Base-by-base conservation (phyloP, 805 yeast genomes). In the Starmerella floricola region DNA sequence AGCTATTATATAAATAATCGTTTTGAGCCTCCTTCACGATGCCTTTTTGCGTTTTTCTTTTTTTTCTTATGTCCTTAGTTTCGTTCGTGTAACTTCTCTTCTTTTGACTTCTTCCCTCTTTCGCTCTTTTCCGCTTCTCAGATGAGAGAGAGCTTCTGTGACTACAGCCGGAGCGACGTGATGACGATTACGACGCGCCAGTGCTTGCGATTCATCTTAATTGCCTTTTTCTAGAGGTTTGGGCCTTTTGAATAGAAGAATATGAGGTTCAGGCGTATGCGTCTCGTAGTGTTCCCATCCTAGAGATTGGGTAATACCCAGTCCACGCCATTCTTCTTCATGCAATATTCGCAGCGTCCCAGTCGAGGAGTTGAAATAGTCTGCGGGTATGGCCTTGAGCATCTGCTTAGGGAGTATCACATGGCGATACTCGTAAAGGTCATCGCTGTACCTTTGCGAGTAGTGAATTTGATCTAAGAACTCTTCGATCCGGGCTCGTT, bases 221-320 rank as follows among this genome's bases (percentile, higher is more conserved):
- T 12, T 15, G 30, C 5, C n/a, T 31, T 45, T 47, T 36, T 44
- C 48, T 17, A 44, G 44, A 8, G 46, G 48, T 29, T 46, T 37
- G 31, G 46, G 50, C 29, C 61, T 50, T 64, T 81, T 80, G 65
- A 91, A 91, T 47, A 91, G 68, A 48, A 91, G 66, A 47, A 91
- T 91, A 59, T 91, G 98, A 20, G 99, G 99, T 62, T 91, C 99
- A 34, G 99, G 99, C 1, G 97, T 82, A 61, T 91, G 98, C 32
- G 95, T 87, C 57, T 91, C 98, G 58, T 88, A 91, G 62, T 91
- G 98, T 41, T 73, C 91, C 98, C 98, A 91, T 1, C 98, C 98
- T 47, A 91, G 67, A 29, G 94, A 82, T 62, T 91, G 99, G 6
- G 97, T 91, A 55, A 91, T 86, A 2, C 99, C 99, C 38, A 91